Base-by-base conservation (phyloP, 148 eudicot species). In the Rhododendron molle region DNA sequence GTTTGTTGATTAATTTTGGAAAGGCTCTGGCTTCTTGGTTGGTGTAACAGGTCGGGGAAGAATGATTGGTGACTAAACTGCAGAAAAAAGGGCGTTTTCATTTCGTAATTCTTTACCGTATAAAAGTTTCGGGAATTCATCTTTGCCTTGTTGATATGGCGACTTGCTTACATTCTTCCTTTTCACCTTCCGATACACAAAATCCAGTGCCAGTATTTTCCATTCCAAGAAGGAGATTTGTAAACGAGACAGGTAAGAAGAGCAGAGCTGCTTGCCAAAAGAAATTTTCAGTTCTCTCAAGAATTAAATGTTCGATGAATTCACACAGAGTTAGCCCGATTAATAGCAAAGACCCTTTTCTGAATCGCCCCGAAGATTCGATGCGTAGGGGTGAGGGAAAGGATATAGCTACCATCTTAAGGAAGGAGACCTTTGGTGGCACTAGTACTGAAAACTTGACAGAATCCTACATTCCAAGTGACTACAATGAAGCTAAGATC, bases 401-500 rank as follows among this genome's bases (percentile, higher is more conserved):
- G 23, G 49, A 82, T 20, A 76, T 81, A 76, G 40, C 69, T 32
- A 15, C 71, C 4, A 81, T 44, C 20, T 81, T 28, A 43, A 77
- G 71, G 44, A 86, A 82, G 56, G 85, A 83, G 34, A 76, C 44
- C 23, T 60, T 43, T 26, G 78, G 72, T 82, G 87, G 20, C 21
- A 76, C 2, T 82, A 21, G 32, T 46, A 86, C 85, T 21, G 77
- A 86, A n/a, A 30, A 18, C 49, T 34, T 77, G 88, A 62, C 62
- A 23, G 85, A 86, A 58, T 86, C 85, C 71, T 21, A 20, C 26
- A 44, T 10, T 28, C 65, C 62, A 50, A 91, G 83, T 85, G 89
- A 89, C 86, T 90, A 76, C 78, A 94, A 91, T 84, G 97, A 88
- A 90, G 98, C 98, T 20, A 95, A 90, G 82, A 95, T 95, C 85